These are phyloP conservation scores for Paxillus involutus DNA, from an alignment of 768 basidiomycete genomes.

Conservation along the genomic window DNA sequence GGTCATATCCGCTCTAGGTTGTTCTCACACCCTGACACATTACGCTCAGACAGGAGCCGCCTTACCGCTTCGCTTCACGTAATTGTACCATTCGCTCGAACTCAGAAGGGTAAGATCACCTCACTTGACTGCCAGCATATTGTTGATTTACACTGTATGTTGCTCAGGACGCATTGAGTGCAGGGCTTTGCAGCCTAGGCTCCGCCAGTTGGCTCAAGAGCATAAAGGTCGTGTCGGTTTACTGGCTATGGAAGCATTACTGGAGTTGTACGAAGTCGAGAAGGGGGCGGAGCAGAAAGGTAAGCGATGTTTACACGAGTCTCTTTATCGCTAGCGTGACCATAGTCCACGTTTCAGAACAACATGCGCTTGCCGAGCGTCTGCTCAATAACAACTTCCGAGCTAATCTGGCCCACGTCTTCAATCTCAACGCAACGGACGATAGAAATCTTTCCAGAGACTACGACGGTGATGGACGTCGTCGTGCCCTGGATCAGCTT, in stretches of 20 bases:
- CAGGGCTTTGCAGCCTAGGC: conserved; percentile 8
- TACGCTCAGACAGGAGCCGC: conserved; percentile 6
- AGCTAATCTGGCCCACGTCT: conserved; percentile 16
- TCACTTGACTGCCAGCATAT: neutral
- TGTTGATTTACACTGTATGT: too few species aligned
- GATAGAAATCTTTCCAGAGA: neutral
- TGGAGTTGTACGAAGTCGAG: conserved; percentile 9
- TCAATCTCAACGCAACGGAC: conserved; percentile 4
- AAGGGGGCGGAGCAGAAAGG: neutral
- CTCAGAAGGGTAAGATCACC: conserved; percentile 12
- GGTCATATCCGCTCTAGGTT: too few species aligned
- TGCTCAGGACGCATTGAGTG: neutral
- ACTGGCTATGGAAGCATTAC: conserved; percentile 20
- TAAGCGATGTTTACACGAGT: neutral
- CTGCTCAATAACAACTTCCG: conserved; percentile 8
- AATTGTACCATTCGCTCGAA: conserved; percentile 14
- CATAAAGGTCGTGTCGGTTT: conserved; percentile 10
- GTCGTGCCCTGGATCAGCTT: conserved; percentile 6
- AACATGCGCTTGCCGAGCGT: neutral
- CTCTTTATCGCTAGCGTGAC: too few species aligned
- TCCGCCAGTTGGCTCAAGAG: conserved; percentile 14
- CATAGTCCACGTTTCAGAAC: neutral
- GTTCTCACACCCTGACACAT: neutral
- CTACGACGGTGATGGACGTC: neutral
- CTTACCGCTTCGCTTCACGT: conserved; percentile 19